Evolutionary conservation across 1,284 basidiomycete genomes (phyloP).

Genomic region (Boletus smithii): DNA sequence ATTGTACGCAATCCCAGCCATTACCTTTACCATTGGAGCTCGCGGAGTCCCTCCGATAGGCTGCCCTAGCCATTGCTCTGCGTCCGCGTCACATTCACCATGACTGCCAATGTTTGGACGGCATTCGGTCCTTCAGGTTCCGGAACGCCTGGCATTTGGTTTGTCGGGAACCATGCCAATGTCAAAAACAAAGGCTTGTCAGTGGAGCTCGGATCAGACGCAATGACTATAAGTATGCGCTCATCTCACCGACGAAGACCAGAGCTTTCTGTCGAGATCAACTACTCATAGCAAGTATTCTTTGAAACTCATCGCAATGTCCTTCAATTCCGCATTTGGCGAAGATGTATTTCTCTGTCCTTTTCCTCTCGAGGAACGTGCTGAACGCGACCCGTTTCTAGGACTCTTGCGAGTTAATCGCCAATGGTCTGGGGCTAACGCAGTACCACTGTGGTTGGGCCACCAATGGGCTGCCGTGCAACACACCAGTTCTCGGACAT

Average conservation of each 20-base stretch:
- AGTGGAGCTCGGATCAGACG: not conserved
- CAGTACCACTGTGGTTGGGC: conserved; percentile 12
- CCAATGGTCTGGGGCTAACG: conserved; percentile 1
- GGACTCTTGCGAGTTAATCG: conserved; percentile 16
- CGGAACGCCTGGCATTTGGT: conserved; percentile 20
- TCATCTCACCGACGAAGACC: not conserved
- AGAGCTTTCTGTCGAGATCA: not conserved
- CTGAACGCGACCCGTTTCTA: conserved; percentile 4
- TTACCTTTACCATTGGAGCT: conserved; percentile 4
- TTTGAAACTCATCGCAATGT: not conserved
- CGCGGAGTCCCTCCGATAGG: not conserved
- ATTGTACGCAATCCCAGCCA: not conserved
- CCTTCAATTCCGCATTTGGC: conserved; percentile 13
- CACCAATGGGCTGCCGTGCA: conserved; percentile 13
- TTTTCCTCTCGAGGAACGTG: not conserved
- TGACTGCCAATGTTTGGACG: not conserved
- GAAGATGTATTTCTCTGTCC: conserved; percentile 15
- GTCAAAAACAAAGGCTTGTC: conserved; percentile 2
- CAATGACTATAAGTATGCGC: conserved; percentile 11
- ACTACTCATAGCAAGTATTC: not conserved
- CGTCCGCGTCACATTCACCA: not conserved
- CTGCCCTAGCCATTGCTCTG: not conserved
- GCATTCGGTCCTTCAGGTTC: not conserved
- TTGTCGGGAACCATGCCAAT: conserved; percentile 20
- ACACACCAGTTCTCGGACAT: conserved; percentile 5